Evolutionary conservation across 2,329 filamentous ascomycete genomes (phyloP).

Genomic region (Talaromyces rugulosus): DNA sequence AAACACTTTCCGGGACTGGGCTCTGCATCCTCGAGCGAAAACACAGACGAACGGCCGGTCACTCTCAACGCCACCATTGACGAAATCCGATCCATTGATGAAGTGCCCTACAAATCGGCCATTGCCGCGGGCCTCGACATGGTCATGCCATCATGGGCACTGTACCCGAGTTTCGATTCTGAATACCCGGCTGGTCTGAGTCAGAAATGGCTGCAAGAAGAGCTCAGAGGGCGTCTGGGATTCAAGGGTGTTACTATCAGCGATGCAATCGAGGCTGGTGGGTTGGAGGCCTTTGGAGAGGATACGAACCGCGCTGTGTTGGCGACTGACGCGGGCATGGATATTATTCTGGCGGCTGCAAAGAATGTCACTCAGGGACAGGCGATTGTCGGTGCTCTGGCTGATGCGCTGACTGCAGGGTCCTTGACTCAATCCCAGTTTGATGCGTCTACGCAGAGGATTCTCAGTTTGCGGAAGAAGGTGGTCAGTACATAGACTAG

Average conservation of each 20-base stretch:
- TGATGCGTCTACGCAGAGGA: not conserved
- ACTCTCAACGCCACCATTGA: constrained; percentile 20
- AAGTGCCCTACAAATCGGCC: constrained; percentile 20
- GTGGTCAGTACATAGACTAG: not conserved
- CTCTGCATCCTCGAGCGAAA: constrained; percentile 18
- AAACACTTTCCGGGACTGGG: constrained; percentile 32
- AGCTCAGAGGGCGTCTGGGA: constrained; percentile 21
- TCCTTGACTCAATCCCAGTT: constrained; percentile 14
- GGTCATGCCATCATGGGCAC: constrained; percentile 29
- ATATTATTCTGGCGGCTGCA: constrained; percentile 26
- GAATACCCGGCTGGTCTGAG: constrained; percentile 24
- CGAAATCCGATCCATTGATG: constrained; percentile 22
- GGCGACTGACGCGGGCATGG: constrained; percentile 25
- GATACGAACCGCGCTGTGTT: constrained; percentile 20
- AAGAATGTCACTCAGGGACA: constrained; percentile 27
- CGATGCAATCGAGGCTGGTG: constrained; percentile 27
- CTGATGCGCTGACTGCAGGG: constrained; percentile 18
- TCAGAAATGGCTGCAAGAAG: constrained; percentile 20
- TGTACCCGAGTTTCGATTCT: constrained; percentile 25
- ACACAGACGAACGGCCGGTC: constrained; percentile 26
- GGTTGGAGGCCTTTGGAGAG: constrained; percentile 20
- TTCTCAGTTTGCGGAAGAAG: not conserved
- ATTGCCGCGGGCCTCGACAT: constrained; percentile 25
- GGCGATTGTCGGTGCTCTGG: constrained; percentile 18
- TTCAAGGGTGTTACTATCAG: constrained; percentile 28